Evolutionary conservation across 495 filamentous ascomycete species (phyloP).

Genomic region (Xylaria acuta): DNA sequence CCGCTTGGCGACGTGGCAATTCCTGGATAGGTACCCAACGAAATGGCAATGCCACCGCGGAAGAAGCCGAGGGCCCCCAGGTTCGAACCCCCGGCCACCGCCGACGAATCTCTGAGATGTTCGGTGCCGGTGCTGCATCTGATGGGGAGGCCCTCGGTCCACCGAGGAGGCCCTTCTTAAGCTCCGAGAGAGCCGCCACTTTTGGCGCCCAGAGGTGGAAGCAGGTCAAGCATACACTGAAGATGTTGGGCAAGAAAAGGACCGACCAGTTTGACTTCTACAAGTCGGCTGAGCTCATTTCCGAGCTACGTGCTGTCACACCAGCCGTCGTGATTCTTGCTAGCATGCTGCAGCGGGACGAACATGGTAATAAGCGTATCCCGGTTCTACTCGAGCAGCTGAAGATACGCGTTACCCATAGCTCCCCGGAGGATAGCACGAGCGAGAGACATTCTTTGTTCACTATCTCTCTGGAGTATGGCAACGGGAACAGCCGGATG

Average conservation of each 20-base stretch:
- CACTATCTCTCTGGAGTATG: slow-evolving; percentile 93
- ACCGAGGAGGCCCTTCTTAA: slow-evolving; percentile 58
- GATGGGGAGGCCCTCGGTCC: slow-evolving; percentile 55
- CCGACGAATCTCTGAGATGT: slow-evolving; percentile 71
- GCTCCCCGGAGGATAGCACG: slow-evolving; percentile 62
- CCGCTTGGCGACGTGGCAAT: slow-evolving; percentile 61
- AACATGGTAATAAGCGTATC: slow-evolving; percentile 92
- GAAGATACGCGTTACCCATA: slow-evolving; percentile 85
- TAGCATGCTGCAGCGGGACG: slow-evolving; percentile 96
- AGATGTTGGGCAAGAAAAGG: slow-evolving; percentile 81
- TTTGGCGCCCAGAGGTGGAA: slow-evolving; percentile 86
- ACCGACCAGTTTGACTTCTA: slow-evolving; percentile 88
- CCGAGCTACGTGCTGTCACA: slow-evolving; percentile 88
- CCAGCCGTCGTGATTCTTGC: slow-evolving; percentile 92
- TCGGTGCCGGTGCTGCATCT: slow-evolving; percentile 62
- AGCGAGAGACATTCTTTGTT: slow-evolving; percentile 87
- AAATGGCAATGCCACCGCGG: slow-evolving; percentile 45
- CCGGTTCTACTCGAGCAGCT: slow-evolving; percentile 95
- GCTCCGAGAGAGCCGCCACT: slow-evolving; percentile 72
- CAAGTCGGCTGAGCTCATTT: slow-evolving; percentile 95
- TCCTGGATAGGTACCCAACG: slow-evolving; percentile 54
- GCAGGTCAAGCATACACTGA: slow-evolving; percentile 82
- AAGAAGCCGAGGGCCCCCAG: slow-evolving; percentile 53
- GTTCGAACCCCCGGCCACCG: slow-evolving; percentile 73
- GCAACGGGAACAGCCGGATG: slow-evolving; percentile 93